Conservation (phyloP, 345 rosid species). For the Sapria himalayana region DNA sequence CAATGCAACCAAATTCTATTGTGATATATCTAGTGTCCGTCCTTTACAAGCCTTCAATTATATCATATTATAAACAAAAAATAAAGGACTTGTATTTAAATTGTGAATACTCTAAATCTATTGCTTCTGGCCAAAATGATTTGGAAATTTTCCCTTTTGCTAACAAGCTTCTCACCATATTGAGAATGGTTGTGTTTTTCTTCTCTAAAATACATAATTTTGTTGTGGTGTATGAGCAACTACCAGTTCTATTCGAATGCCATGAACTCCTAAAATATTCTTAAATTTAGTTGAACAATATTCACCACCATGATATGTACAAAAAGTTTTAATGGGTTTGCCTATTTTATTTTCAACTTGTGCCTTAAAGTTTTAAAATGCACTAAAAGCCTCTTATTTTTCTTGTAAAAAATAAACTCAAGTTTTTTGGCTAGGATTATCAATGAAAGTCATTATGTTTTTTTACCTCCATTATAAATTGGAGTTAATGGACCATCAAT, state of each 20-base stretch:
- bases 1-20: neutral
- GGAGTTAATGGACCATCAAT: neutral
- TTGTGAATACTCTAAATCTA: neutral
- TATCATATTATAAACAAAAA: no score
- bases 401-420: no score
- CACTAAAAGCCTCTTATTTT: no score
- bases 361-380: no score
- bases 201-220: neutral
- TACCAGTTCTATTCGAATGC: neutral
- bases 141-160: slow-evolving; percentile 1
- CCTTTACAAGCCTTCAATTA: neutral
- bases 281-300: no score
- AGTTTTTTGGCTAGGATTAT: no score
- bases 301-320: no score
- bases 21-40: neutral
- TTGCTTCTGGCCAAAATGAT: neutral
- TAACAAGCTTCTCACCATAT: neutral
- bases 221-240: neutral
- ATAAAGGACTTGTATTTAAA: no score
- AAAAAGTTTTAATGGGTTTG: no score
- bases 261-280: neutral
- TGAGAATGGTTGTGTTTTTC: neutral
- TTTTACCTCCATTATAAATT: neutral
- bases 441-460: no score
- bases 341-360: no score